Evolutionary conservation across 208 protist species (phyloP).

Genomic region (Strigomonas oncopelti): DNA sequence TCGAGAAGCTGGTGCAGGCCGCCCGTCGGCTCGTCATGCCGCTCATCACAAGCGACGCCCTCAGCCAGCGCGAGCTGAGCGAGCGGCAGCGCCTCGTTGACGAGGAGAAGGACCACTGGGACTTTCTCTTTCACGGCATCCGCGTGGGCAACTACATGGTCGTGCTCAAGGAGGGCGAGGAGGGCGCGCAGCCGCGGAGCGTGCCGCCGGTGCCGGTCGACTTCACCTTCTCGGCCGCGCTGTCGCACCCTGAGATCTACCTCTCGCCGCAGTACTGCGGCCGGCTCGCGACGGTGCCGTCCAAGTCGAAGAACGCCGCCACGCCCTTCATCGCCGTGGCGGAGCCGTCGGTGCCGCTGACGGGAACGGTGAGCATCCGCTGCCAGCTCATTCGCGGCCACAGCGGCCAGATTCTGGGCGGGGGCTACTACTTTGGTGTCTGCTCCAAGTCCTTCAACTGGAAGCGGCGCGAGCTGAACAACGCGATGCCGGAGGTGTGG

Average conservation of each 20-base stretch:
- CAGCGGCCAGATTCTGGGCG: slow-evolving; percentile 85
- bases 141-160: slow-evolving; percentile 59
- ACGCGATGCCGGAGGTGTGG: slow-evolving; percentile 72
- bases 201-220: slow-evolving; percentile 42
- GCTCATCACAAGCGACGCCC: slow-evolving; percentile 69
- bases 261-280: slow-evolving; percentile 75
- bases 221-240: slow-evolving; percentile 66
- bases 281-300: slow-evolving; percentile 71
- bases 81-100: slow-evolving; percentile 57
- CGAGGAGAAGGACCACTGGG: slow-evolving; percentile 79
- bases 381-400: slow-evolving; percentile 83
- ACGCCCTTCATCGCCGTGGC: slow-evolving; percentile 87
- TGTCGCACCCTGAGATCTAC: slow-evolving; percentile 72
- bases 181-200: slow-evolving; percentile 5
- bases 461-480: slow-evolving; percentile 67
- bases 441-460: slow-evolving; percentile 68
- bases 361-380: slow-evolving; percentile 61
- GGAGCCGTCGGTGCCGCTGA: slow-evolving; percentile 59
- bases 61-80: slow-evolving; percentile 54
- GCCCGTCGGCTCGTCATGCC: slow-evolving; percentile 53
- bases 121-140: slow-evolving; percentile 73
- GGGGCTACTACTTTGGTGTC: slow-evolving; percentile 87
- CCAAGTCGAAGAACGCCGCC: slow-evolving; percentile 44
- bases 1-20: slow-evolving; percentile 62
- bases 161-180: slow-evolving; percentile 29